Evolutionary conservation across 106 monocot genomes (phyloP).

Genomic region (Cymbidium sinense): DNA sequence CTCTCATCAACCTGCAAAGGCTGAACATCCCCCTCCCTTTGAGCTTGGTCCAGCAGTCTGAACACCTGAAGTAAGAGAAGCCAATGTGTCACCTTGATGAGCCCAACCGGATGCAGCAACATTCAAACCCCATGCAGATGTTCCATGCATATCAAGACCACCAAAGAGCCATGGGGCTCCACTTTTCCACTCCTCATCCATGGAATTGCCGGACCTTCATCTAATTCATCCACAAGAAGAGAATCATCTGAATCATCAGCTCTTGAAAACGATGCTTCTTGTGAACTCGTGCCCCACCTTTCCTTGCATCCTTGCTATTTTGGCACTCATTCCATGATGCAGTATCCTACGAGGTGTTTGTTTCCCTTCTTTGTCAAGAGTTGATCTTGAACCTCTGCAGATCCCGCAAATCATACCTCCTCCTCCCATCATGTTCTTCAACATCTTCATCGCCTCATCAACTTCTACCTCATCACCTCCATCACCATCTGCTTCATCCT

Average conservation of each 20-base stretch:
- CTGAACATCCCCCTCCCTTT: slow-evolving; percentile 96
- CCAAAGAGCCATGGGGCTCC: slow-evolving; percentile 75
- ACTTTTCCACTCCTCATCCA: slow-evolving; percentile 73
- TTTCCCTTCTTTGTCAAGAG: slow-evolving; percentile 78
- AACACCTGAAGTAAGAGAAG: slow-evolving; percentile 48
- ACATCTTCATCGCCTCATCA: slow-evolving; percentile 77
- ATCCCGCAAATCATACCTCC: slow-evolving; percentile 85
- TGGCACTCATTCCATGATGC: slow-evolving; percentile 76
- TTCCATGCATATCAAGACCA: slow-evolving; percentile 78
- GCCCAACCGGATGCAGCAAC: slow-evolving; percentile 90
- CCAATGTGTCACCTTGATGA: slow-evolving; percentile 66
- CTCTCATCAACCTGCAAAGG: slow-evolving; percentile 89
- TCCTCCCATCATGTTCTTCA: slow-evolving; percentile 80
- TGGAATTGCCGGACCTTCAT: slow-evolving; percentile 75
- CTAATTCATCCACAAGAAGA: slow-evolving; percentile 93
- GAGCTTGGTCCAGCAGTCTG: slow-evolving; percentile 99
- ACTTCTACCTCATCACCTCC: slow-evolving; percentile 65
- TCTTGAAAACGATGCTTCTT: slow-evolving; percentile 57
- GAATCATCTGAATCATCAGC: slow-evolving; percentile 98
- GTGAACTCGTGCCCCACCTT: slow-evolving; percentile 66
- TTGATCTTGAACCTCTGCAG: slow-evolving; percentile 72
- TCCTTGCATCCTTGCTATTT: slow-evolving; percentile 63
- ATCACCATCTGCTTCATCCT: slow-evolving; percentile 55
- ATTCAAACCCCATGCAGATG: slow-evolving; percentile 81
- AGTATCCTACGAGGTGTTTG: slow-evolving; percentile 79